Evolutionary conservation across 2,329 filamentous ascomycete species (phyloP).

Genomic region (Lecanicillium sp.): DNA sequence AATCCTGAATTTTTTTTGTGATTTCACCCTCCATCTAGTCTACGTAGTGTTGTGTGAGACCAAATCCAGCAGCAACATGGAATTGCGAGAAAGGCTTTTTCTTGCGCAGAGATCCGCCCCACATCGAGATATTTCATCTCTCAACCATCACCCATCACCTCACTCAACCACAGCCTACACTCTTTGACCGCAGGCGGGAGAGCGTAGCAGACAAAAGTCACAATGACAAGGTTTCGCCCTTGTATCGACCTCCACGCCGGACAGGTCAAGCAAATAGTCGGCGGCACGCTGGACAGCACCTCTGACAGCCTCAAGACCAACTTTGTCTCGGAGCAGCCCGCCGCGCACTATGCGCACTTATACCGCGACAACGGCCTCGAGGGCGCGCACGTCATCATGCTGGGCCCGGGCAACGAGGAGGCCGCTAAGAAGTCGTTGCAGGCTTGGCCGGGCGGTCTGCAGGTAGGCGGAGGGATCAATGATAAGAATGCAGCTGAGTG

Average conservation of each 20-base stretch:
- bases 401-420: conserved; percentile 78
- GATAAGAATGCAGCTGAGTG: conserved; percentile 77
- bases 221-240: conserved; percentile 88
- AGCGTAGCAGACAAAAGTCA: conserved; percentile 1
- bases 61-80: too few species aligned
- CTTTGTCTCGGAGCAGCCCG: conserved; percentile 77
- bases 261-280: conserved; percentile 96
- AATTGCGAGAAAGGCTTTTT: too few species aligned
- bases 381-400: conserved; percentile 93
- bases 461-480: conserved; percentile 90
- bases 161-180: too few species aligned
- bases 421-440: conserved; percentile 70
- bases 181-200: too few species aligned
- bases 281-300: conserved; percentile 73
- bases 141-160: too few species aligned
- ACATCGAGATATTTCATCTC: too few species aligned
- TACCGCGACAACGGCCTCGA: conserved; percentile 68
- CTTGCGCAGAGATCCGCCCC: too few species aligned
- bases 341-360: conserved; percentile 71
- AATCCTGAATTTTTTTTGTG: too few species aligned
- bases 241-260: conserved; percentile 98
- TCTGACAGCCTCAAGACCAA: conserved; percentile 74
- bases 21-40: too few species aligned
- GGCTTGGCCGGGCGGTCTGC: conserved; percentile 73
- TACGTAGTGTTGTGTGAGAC: too few species aligned